phyloP scores from a whole-genome alignment of 2,329 filamentous ascomycete genomes.

The Madurella fahalii region DNA sequence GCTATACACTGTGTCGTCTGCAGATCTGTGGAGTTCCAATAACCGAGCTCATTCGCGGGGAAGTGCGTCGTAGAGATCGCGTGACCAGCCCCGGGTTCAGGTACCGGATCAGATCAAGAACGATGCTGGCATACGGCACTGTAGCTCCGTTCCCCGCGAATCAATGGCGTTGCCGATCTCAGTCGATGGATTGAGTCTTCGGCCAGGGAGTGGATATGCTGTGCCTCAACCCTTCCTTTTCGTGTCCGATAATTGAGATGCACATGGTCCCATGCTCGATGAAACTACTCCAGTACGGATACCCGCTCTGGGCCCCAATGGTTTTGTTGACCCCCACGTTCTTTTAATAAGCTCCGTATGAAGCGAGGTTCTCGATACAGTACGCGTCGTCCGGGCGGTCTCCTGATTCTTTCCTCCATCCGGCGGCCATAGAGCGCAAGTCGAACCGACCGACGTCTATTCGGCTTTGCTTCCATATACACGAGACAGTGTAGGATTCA shows the following conservation, averaged over 20 bases:
- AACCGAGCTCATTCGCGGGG: neutral
- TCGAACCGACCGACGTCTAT: too few relatives aligned
- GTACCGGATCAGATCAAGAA: neutral
- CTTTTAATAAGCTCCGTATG: neutral
- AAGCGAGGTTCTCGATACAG: neutral
- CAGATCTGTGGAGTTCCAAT: constrained; percentile 3
- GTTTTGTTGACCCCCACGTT: neutral
- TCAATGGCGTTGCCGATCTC: too few relatives aligned
- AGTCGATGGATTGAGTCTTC: too few relatives aligned
- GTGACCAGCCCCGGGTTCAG: neutral
- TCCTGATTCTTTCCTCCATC: neutral
- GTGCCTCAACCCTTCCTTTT: neutral
- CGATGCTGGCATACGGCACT: neutral
- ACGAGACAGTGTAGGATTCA: too few relatives aligned
- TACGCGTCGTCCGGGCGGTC: neutral
- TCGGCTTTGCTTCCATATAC: too few relatives aligned
- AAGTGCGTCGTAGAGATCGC: neutral
- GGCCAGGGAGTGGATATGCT: too few relatives aligned
- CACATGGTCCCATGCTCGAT: neutral
- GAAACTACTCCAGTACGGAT: neutral
- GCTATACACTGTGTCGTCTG: too few relatives aligned
- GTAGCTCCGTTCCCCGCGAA: neutral
- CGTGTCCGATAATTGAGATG: neutral
- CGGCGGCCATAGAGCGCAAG: too few relatives aligned
- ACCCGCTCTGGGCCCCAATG: neutral